Percentiles rank a stretch among this genome's conserved stretches.
Conservation (phyloP, 1,139 yeast genomes). For the Scheffersomyces quercinus region DNA sequence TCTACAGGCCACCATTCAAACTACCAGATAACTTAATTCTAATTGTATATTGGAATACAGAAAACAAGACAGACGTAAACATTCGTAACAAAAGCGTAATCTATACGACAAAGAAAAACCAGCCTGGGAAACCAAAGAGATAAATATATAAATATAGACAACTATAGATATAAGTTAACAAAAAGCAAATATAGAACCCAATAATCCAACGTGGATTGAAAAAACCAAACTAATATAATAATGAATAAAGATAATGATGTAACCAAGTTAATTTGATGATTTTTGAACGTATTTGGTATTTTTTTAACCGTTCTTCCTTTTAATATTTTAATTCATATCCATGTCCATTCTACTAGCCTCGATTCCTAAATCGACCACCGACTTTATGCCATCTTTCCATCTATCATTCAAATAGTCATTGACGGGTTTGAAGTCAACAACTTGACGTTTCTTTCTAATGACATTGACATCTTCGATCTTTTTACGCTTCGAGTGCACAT, state of each 20-base stretch:
- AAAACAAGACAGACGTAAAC: background rate
- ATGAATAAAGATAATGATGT: background rate
- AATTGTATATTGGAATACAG: no score
- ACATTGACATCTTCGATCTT: conserved; percentile 30
- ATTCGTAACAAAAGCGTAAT: conserved; percentile 1
- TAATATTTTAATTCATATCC: conserved; percentile 6
- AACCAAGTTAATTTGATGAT: no score
- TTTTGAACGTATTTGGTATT: background rate
- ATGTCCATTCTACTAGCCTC: conserved; percentile 24
- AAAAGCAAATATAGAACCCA: background rate
- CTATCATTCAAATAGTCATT: conserved; percentile 32
- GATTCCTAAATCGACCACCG: conserved; percentile 38
- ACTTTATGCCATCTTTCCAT: conserved; percentile 43
- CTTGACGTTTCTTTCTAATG: conserved; percentile 35
- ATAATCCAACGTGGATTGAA: background rate
- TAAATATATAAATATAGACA: background rate
- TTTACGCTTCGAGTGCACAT: conserved; percentile 29
- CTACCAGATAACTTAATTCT: no score
- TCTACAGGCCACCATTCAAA: no score
- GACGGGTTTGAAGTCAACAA: conserved; percentile 34
- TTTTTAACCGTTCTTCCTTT: background rate
- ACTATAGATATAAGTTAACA: background rate
- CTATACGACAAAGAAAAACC: background rate
- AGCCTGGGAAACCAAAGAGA: background rate
- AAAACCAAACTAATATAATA: background rate